Evolutionary conservation across 768 basidiomycete genomes (phyloP), one percentile per base, ranked within the genome.

Genomic region (Suillus occidentalis): DNA sequence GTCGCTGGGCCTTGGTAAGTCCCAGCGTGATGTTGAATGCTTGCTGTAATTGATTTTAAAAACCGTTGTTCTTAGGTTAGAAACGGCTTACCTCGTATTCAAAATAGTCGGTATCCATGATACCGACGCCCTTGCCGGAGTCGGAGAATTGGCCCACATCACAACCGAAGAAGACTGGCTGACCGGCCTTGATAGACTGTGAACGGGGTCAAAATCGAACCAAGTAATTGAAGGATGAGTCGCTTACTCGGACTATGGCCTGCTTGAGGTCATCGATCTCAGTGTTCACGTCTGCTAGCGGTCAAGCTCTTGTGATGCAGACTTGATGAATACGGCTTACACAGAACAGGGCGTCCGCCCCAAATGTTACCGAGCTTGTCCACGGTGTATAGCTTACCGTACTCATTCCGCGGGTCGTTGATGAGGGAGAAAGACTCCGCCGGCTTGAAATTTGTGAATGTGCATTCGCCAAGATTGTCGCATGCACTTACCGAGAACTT

Each of bases 91-190:
- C 91, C 84, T 92, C 90, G 72, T 92, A 92, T 71, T 93, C 89
- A 74, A 88, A 94, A 25, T 96, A 81, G 18, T 84, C 84, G 31
- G 87, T 85, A 73, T 95, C 95, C 95, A 97, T 93, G 68, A 97
- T 88, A 31, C 96, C 97, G 2, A 82, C 75, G 16, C 68, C 75
- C 39, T 73, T 75, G 31, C 77, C 69, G 28, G 81, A 80, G 68
- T 92, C 88, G 5, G 89, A 91, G 73, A 87, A 92, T 73, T 97
- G 87, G 42, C 95, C 95, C 53, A 97, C 95, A 73, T 99, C 97
- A 74, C 96, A 97, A 0, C 95, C 97, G 73, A 98, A 98, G 85
- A 97, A 97, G 53, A 96, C 90, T 6, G 95, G 91, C 45, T 89
- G 87, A 47, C 93, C 91, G 31, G 91, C 90, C 77, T 94, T 94